phyloP scores from a whole-genome alignment of 306 rosid genomes.

The Quercus bicolor region DNA sequence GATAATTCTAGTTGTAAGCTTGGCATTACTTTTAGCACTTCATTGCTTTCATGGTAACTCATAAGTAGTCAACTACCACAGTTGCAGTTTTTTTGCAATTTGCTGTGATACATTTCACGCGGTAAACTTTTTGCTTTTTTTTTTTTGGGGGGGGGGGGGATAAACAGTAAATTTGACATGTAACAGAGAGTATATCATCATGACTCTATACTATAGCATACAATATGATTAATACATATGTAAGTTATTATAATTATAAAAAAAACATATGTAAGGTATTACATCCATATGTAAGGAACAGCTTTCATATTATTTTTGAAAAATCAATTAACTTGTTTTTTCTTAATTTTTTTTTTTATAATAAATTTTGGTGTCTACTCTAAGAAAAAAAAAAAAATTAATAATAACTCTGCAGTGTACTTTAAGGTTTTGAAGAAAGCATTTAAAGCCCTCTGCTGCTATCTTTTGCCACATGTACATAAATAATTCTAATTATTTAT shows the following conservation, averaged over 20 bases:
- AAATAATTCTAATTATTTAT: background rate
- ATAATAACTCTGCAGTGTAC: background rate
- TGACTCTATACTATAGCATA: background rate
- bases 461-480: background rate
- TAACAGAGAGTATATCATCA: background rate
- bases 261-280: background rate
- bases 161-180: background rate
- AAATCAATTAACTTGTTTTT: background rate
- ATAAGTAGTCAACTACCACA: background rate
- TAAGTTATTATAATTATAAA: background rate
- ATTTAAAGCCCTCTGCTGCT: background rate
- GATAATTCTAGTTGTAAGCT: slow-evolving; percentile 10
- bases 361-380: background rate
- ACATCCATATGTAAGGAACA: background rate
- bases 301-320: background rate
- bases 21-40: slow-evolving; percentile 12
- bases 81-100: background rate
- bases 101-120: background rate
- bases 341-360: background rate
- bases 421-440: background rate
- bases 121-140: background rate
- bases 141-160: no score
- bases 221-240: background rate
- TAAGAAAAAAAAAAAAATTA: background rate
- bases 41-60: background rate